phyloP scores from a whole-genome alignment of 495 filamentous ascomycete species.

The Penicillium arizonense region DNA sequence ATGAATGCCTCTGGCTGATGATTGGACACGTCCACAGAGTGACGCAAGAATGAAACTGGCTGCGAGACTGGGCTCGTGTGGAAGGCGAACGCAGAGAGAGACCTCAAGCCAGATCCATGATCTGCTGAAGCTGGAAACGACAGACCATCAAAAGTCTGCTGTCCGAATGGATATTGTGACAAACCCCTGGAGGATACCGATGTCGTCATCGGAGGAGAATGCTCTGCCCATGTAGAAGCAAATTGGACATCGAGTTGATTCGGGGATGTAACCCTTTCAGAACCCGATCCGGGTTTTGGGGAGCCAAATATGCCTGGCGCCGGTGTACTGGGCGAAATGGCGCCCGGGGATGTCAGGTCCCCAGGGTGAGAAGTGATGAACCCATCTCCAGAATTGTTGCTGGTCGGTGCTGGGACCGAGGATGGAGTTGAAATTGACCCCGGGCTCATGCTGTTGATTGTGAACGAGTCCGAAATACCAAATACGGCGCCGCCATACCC shows the following conservation, averaged over 20 bases:
- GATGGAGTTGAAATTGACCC: slow-evolving; percentile 10
- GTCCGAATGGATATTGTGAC: slow-evolving; percentile 20
- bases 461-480: slow-evolving; percentile 15
- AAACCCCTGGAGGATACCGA: slow-evolving; percentile 12
- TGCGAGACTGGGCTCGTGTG: slow-evolving; percentile 31
- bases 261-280: slow-evolving; percentile 21
- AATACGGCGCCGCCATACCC: slow-evolving; percentile 23
- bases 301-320: slow-evolving; percentile 24
- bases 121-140: slow-evolving; percentile 27
- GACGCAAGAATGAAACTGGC: slow-evolving; percentile 38
- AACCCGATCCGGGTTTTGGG: slow-evolving; percentile 22
- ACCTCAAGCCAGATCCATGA: slow-evolving; percentile 28
- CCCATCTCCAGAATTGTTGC: slow-evolving; percentile 13
- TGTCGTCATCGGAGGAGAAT: slow-evolving; percentile 16
- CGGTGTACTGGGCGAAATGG: slow-evolving; percentile 18
- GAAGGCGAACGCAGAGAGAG: slow-evolving; percentile 31
- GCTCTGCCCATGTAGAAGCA: slow-evolving; percentile 24
- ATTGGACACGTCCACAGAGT: slow-evolving; percentile 17
- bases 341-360: slow-evolving; percentile 12
- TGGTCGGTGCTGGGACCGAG: not conserved
- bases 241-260: slow-evolving; percentile 17
- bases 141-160: slow-evolving; percentile 14
- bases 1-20: slow-evolving; percentile 5
- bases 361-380: slow-evolving; percentile 12
- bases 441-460: slow-evolving; percentile 7